These are phyloP conservation scores for Crucihimalaya himalaica DNA, from an alignment of 345 rosid species.

Conservation along the genomic window DNA sequence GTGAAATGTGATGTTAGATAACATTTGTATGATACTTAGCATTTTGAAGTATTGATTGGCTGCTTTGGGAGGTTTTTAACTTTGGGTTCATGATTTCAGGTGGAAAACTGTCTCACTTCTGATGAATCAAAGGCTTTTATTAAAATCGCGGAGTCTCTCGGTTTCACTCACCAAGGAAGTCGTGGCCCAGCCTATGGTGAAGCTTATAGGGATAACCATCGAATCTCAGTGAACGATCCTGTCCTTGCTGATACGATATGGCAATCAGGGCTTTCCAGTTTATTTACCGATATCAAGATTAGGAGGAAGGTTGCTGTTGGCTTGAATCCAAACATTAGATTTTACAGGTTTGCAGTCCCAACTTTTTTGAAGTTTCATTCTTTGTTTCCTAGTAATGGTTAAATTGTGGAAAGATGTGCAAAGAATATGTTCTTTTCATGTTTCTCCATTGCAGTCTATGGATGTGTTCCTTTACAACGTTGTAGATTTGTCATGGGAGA, in stretches of 20 bases:
- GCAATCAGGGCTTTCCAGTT: conserved; percentile 66
- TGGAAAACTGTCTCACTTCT: conserved; percentile 62
- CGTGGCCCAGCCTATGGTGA: conserved; percentile 90
- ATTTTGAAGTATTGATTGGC: not conserved
- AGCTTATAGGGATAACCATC: conserved; percentile 87
- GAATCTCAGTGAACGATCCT: conserved; percentile 72
- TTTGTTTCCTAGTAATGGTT: conserved; percentile 4
- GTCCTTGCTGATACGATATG: conserved; percentile 64
- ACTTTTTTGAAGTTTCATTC: not conserved
- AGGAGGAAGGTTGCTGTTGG: conserved; percentile 79
- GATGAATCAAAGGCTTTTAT: conserved; percentile 72
- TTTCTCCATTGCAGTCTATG: not conserved
- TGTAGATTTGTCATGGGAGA: not conserved
- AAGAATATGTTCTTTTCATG: not conserved
- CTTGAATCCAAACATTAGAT: conserved; percentile 84
- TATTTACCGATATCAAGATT: conserved; percentile 73
- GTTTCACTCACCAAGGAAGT: conserved; percentile 88
- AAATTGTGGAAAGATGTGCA: not conserved
- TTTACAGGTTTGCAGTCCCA: conserved; percentile 59
- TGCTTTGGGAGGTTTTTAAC: not conserved
- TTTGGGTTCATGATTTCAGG: conserved; percentile 45
- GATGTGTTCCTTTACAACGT: not conserved
- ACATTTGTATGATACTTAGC: not conserved
- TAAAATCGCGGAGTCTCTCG: conserved; percentile 69
- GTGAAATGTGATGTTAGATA: no score